Base-by-base conservation (phyloP, 75 land plant species). In the Azolla pinnata region DNA sequence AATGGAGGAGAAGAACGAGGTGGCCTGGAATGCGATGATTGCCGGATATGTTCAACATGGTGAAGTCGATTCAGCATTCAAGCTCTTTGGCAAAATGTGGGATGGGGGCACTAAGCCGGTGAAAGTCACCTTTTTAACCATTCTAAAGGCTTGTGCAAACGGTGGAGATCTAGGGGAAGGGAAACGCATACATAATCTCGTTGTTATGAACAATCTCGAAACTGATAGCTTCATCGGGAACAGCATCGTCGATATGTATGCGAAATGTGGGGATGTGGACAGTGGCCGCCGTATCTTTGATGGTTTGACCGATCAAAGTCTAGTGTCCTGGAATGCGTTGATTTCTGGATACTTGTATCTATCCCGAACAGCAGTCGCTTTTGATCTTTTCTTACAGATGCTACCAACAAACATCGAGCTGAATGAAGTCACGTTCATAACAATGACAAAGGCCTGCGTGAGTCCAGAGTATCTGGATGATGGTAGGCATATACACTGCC, bases 401-500 rank as follows among this genome's bases (percentile, higher is more conserved):
- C 49, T 18, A 46, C 2, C 14, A 14, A 17, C 2, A 4, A 23
- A 3, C 21, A 4, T 46, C 4, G 21, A 3, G 2, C 49, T 23
- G 21, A 46, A 46, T 23, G 21, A 17, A 2, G 49, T 46, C 2
- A 14, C 21, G 2, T 46, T 46, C 2, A 23, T 18, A 23, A 4
- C 10, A 2, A 18, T 46, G n/a, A 18, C 67, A 40, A 66, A 45
- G 40, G 67, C 65, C 20, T 64, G 69, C 40, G 65, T 69, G 18
- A 51, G 19, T 16, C 24, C 60, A 10, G 18, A 38, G 3, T 44
- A 34, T 44, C 4, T 67, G 4, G 17, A n/a, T 8, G 24, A 4
- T 1, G 79, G 66, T 10, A 17, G 2, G 23, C 56, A 67, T 54
- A 21, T 77, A 23, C 79, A 77, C 33, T 51, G 48, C 5, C 38